Evolutionary conservation across 805 yeast genomes (phyloP).

Genomic region (Ogataea neopini): DNA sequence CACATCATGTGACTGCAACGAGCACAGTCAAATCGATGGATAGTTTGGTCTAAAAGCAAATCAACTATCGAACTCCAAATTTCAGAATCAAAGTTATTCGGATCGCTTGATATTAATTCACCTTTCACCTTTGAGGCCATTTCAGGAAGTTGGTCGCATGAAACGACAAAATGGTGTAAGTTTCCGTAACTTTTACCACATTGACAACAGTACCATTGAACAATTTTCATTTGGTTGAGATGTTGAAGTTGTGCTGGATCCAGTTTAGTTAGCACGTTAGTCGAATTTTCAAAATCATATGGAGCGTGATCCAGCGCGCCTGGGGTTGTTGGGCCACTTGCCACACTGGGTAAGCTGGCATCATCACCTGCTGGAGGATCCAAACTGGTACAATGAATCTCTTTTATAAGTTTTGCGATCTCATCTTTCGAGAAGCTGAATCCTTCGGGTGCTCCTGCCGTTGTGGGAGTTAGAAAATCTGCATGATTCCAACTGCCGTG

Average conservation of each 20-base stretch:
- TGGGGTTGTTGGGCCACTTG: neutral
- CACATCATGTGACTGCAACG: conserved; percentile 37
- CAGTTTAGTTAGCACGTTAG: conserved; percentile 15
- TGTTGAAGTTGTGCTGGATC: conserved; percentile 4
- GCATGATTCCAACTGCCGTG: conserved; percentile 1
- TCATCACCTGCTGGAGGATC: neutral
- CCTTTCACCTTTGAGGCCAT: conserved; percentile 2
- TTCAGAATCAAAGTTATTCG: neutral
- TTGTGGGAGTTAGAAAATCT: conserved; percentile 14
- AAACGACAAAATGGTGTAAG: conserved; percentile 21
- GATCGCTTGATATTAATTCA: neutral
- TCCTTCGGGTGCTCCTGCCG: conserved; percentile 9
- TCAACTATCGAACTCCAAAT: conserved; percentile 19
- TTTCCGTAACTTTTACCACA: conserved; percentile 34
- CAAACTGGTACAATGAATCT: conserved; percentile 14
- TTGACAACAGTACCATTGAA: conserved; percentile 36
- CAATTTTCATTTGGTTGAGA: conserved; percentile 27
- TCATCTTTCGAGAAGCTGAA: conserved; percentile 19
- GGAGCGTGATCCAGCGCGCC: neutral
- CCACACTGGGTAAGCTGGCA: neutral
- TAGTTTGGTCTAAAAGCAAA: conserved; percentile 14
- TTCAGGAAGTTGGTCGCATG: conserved; percentile 1
- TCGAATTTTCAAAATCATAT: neutral
- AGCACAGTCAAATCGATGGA: conserved; percentile 29
- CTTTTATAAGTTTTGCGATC: conserved; percentile 15